Conservation (phyloP, 2,329 filamentous ascomycete species). For the Diaporthe citrichinensis region DNA sequence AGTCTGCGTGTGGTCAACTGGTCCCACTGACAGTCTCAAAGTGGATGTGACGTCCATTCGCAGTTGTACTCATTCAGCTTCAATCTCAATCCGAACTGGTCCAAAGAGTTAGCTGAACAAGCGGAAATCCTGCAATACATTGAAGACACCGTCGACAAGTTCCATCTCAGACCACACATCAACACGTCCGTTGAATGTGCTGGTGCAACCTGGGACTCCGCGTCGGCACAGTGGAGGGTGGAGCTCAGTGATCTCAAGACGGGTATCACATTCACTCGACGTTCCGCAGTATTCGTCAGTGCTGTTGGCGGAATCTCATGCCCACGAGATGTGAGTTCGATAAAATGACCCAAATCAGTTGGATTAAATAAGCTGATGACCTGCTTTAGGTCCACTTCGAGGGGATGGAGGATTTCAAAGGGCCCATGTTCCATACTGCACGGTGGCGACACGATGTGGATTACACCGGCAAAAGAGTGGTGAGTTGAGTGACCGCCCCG, state of each 20-base stretch:
- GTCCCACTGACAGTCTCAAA: background rate
- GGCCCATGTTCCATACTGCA: constrained; percentile 53
- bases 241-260: background rate
- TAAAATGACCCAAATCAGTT: no score
- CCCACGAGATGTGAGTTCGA: background rate
- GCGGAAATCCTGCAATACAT: constrained; percentile 4
- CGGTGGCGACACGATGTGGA: constrained; percentile 50
- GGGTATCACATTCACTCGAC: background rate
- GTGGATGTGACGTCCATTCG: background rate
- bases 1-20: background rate
- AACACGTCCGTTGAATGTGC: background rate
- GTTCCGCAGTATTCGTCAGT: background rate
- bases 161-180: constrained; percentile 3
- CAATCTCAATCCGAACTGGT: background rate
- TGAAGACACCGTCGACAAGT: constrained; percentile 4
- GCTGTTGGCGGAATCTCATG: background rate
- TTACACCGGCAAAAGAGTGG: constrained; percentile 49
- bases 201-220: background rate
- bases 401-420: constrained; percentile 47
- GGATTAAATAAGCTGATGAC: no score
- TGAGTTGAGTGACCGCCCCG: no score
- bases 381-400: background rate
- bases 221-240: background rate
- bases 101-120: background rate
- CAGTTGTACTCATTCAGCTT: constrained; percentile 5